phyloP scores from a whole-genome alignment of 805 yeast species.

The Spathaspora girioi region DNA sequence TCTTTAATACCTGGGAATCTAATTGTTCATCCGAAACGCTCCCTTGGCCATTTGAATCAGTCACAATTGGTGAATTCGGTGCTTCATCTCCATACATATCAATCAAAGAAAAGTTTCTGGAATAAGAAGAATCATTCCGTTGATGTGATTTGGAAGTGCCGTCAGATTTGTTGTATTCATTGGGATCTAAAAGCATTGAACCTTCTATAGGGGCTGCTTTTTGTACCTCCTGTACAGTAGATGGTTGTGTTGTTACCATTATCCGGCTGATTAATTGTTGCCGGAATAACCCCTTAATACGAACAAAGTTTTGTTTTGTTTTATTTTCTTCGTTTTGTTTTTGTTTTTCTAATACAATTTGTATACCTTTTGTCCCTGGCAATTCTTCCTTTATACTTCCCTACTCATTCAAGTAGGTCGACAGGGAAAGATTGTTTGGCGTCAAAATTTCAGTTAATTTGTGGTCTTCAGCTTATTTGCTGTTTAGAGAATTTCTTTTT shows the following conservation, averaged over 20 bases:
- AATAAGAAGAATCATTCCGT: slow-evolving; percentile 27
- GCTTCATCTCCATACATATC: slow-evolving; percentile 25
- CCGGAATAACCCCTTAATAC: neutral
- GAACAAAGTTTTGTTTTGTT: neutral
- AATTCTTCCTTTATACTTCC: neutral
- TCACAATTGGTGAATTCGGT: neutral
- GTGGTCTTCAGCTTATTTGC: neutral
- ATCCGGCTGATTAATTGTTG: neutral
- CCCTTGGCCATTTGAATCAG: slow-evolving; percentile 1
- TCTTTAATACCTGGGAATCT: slow-evolving; percentile 2
- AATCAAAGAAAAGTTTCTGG: slow-evolving; percentile 34
- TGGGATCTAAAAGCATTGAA: neutral
- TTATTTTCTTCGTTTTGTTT: too few species aligned
- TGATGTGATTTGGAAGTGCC: slow-evolving; percentile 14
- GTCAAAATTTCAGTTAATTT: neutral
- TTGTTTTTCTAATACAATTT: too few species aligned
- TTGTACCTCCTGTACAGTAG: neutral
- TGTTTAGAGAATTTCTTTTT: neutral
- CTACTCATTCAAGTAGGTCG: neutral
- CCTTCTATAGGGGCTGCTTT: neutral
- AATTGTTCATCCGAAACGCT: slow-evolving; percentile 1
- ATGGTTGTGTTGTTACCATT: neutral
- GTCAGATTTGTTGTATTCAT: neutral
- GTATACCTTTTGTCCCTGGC: too few species aligned
- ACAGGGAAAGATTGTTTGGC: neutral